phyloP scores from a whole-genome alignment of 2,329 filamentous ascomycete genomes.

The Penicillium occitanis region DNA sequence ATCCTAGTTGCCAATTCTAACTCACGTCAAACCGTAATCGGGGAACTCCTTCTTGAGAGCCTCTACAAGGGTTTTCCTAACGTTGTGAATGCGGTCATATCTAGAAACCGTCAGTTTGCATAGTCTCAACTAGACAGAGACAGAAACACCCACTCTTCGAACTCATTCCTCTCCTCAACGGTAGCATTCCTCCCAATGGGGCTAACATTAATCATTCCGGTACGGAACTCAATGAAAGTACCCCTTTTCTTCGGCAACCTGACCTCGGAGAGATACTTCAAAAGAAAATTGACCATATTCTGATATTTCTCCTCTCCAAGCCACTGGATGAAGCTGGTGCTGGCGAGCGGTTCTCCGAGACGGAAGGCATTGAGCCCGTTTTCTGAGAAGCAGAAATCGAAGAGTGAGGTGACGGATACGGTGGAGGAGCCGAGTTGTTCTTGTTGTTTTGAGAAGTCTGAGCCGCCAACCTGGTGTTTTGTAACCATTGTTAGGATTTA shows the following conservation, averaged over 20 bases:
- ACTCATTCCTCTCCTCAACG: constrained; percentile 75
- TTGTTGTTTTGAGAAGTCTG: constrained; percentile 89
- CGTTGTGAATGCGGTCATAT: constrained; percentile 74
- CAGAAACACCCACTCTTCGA: constrained; percentile 55
- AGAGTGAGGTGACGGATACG: constrained; percentile 74
- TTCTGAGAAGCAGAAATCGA: constrained; percentile 97
- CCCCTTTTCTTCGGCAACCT: constrained; percentile 64
- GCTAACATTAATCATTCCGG: constrained; percentile 65
- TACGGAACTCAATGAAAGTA: constrained; percentile 67
- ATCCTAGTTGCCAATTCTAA: constrained; percentile 26
- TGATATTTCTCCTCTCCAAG: constrained; percentile 79
- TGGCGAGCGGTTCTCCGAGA: constrained; percentile 70
- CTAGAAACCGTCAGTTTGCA: constrained; percentile 26
- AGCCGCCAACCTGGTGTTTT: constrained; percentile 67
- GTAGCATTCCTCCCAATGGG: constrained; percentile 77
- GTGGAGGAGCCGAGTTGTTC: constrained; percentile 79
- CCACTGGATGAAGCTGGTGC: constrained; percentile 86
- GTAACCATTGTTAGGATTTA: not conserved
- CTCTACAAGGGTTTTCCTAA: constrained; percentile 74
- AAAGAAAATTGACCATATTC: constrained; percentile 57
- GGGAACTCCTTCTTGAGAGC: constrained; percentile 77
- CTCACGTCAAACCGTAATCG: constrained; percentile 79
- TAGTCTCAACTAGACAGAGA: not conserved
- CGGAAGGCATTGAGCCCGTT: constrained; percentile 93
- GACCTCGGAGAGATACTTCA: constrained; percentile 62